Conservation (phyloP, 768 basidiomycete species). For the Lentinula lateritia region DNA sequence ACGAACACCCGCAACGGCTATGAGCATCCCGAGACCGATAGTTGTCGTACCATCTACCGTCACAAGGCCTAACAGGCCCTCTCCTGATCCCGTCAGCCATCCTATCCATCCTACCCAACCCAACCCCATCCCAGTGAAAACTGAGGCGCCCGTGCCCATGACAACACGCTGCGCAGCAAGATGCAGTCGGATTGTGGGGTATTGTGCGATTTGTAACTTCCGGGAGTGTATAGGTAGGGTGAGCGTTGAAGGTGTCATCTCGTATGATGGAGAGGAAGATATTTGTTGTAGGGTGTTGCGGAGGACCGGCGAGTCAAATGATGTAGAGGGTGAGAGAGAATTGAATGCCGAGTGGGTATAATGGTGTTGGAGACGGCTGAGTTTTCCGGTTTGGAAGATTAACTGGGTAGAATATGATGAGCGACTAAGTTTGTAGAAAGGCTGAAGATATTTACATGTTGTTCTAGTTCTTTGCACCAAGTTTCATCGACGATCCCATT, state of each 20-base stretch:
- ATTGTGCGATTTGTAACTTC: constrained; percentile 44
- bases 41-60: constrained; percentile 53
- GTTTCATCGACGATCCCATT: constrained; percentile 28
- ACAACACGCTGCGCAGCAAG: constrained; percentile 56
- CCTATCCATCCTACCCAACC: constrained; percentile 60
- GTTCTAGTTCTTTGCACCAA: constrained; percentile 46
- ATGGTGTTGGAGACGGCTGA: constrained; percentile 41
- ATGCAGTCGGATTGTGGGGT: constrained; percentile 57
- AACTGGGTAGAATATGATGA: constrained; percentile 34
- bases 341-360: constrained; percentile 34
- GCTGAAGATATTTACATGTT: constrained; percentile 30
- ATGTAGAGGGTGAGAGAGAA: constrained; percentile 33
- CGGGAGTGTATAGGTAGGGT: constrained; percentile 46
- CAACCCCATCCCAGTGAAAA: constrained; percentile 43
- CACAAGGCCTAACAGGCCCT: constrained; percentile 31
- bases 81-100: constrained; percentile 36
- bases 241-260: constrained; percentile 40
- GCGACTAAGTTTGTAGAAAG: neutral
- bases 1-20: constrained; percentile 42
- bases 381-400: constrained; percentile 56
- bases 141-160: constrained; percentile 42
- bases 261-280: constrained; percentile 36
- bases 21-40: constrained; percentile 52
- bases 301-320: constrained; percentile 49
- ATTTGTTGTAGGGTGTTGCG: constrained; percentile 55